Evolutionary conservation across 2,329 filamentous ascomycete species (phyloP).

Genomic region (Xylaria sp.): DNA sequence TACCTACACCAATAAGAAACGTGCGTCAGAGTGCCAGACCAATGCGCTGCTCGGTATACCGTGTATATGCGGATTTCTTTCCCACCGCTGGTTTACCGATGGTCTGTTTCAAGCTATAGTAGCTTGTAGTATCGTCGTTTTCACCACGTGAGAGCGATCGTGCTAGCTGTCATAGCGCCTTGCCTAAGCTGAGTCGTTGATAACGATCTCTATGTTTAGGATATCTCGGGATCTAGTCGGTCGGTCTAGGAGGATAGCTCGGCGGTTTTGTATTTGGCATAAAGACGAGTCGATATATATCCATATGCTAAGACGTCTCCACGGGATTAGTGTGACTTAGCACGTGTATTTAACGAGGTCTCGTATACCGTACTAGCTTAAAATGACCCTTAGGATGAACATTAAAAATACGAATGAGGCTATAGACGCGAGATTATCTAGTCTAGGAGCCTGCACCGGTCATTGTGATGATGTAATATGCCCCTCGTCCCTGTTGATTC

Average conservation of each 20-base stretch:
- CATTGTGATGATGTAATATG: not conserved
- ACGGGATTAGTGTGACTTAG: not conserved
- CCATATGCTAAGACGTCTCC: not conserved
- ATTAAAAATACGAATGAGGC: not conserved
- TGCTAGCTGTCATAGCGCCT: slow-evolving; percentile 1
- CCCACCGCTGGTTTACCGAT: not conserved
- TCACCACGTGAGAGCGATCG: not conserved
- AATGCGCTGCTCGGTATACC: not conserved
- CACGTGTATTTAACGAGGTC: not conserved
- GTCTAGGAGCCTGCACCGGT: slow-evolving; percentile 4
- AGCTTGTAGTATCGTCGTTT: not conserved
- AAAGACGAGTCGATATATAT: not conserved
- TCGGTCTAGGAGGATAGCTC: not conserved
- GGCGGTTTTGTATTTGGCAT: not conserved
- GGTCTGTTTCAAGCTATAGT: slow-evolving; percentile 4
- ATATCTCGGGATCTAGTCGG: not conserved
- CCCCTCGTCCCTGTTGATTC: not conserved
- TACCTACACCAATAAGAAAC: not conserved
- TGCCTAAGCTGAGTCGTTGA: slow-evolving; percentile 8
- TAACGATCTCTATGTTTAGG: not conserved
- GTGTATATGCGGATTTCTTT: not conserved
- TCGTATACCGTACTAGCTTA: not conserved
- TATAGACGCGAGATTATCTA: not conserved
- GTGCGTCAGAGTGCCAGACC: not conserved
- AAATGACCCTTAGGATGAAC: not conserved